Evolutionary conservation across 306 rosid genomes (phyloP).

Genomic region (Dicorynia guianensis): DNA sequence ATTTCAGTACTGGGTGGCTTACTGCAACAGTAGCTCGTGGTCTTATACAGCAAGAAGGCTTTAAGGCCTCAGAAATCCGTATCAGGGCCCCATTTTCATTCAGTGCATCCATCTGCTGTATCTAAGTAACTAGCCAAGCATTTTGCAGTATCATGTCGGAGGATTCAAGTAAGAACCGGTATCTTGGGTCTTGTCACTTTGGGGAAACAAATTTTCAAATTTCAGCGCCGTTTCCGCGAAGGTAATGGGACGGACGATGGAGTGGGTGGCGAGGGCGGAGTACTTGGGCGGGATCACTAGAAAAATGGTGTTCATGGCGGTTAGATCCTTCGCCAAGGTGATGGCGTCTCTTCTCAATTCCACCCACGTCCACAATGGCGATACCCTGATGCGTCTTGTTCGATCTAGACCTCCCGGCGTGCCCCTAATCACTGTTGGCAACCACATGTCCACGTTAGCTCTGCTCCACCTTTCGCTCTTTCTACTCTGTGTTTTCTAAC

Average conservation of each 20-base stretch:
- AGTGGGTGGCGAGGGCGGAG: conserved; percentile 72
- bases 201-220: neutral
- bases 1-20: no score
- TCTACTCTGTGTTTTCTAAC: neutral
- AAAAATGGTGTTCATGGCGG: conserved; percentile 59
- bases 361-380: conserved; percentile 75
- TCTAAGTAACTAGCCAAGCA: no score
- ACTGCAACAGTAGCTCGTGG: no score
- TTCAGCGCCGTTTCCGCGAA: neutral
- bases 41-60: no score
- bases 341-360: conserved; percentile 69
- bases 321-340: conserved; percentile 72
- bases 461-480: neutral
- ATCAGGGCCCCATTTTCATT: no score
- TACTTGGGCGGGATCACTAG: conserved; percentile 74
- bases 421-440: conserved; percentile 91
- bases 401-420: conserved; percentile 75
- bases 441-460: conserved; percentile 86
- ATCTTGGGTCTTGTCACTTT: neutral
- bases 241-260: conserved; percentile 66
- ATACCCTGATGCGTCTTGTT: conserved; percentile 71
- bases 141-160: conserved; percentile 2
- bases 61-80: no score
- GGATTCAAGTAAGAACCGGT: neutral
- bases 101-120: no score